These are phyloP conservation scores for Rubia tinctorum DNA, from an alignment of 305 asterid genomes.

Conservation along the genomic window DNA sequence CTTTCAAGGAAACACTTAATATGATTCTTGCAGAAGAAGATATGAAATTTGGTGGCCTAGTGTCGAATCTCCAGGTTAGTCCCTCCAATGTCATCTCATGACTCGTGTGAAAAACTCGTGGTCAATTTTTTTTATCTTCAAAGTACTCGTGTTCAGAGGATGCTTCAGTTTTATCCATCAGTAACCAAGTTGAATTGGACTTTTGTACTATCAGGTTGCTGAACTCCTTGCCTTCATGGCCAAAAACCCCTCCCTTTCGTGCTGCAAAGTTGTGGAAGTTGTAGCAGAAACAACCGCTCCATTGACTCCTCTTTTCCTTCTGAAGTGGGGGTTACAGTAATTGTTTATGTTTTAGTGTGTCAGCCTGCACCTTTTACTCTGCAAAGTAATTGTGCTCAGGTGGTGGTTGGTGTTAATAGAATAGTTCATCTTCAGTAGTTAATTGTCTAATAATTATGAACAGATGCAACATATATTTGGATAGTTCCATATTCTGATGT, in stretches of 20 bases:
- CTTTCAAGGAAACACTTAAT: slow-evolving; percentile 90
- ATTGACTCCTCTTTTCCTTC: slow-evolving; percentile 31
- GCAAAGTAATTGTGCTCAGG: not conserved
- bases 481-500: not conserved
- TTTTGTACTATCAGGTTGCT: slow-evolving; percentile 59
- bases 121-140: not conserved
- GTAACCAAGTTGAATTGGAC: slow-evolving; percentile 20
- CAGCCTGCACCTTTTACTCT: not conserved
- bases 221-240: slow-evolving; percentile 89
- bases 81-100: slow-evolving; percentile 13
- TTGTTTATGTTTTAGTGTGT: not conserved
- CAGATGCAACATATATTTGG: not conserved
- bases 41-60: slow-evolving; percentile 88
- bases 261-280: slow-evolving; percentile 85
- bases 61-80: slow-evolving; percentile 87
- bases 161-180: not conserved
- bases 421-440: not conserved
- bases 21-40: slow-evolving; percentile 69
- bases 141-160: no score
- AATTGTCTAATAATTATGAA: not conserved
- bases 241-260: slow-evolving; percentile 60
- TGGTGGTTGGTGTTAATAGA: not conserved
- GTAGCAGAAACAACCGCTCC: slow-evolving; percentile 91
- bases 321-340: not conserved
- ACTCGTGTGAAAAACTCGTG: not conserved